These are phyloP conservation scores for Graphilbum ipis-grandicollis DNA, from an alignment of 2,329 filamentous ascomycete genomes.

Conservation along the genomic window DNA sequence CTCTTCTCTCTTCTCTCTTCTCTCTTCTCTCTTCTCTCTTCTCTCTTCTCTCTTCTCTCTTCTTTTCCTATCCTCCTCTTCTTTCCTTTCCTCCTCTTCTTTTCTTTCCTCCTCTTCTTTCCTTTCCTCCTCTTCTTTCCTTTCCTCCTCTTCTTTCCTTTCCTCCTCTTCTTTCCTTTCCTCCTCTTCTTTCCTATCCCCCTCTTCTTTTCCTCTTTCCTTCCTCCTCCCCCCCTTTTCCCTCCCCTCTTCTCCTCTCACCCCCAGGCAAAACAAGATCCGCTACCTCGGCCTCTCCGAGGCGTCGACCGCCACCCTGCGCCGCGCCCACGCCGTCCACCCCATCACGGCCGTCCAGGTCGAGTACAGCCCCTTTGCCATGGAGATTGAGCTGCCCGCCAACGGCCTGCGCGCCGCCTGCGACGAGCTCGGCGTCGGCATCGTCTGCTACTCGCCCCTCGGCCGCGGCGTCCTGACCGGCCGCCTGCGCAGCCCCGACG, in stretches of 20 bases:
- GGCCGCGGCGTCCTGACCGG: constrained; percentile 25
- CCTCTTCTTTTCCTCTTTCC: no score
- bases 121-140: background rate
- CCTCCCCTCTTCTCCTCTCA: background rate
- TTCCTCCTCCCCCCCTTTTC: background rate
- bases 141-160: background rate
- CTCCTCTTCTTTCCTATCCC: no score
- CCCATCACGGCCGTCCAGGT: constrained; percentile 33
- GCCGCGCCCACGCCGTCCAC: constrained; percentile 31
- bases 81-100: no score
- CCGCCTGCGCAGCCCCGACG: constrained; percentile 9
- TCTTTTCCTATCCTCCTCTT: no score
- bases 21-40: background rate
- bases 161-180: background rate
- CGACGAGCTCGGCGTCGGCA: constrained; percentile 25
- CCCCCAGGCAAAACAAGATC: constrained; percentile 30
- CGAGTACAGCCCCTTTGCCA: constrained; percentile 34
- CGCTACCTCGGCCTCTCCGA: constrained; percentile 38
- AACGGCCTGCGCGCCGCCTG: constrained; percentile 23
- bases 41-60: background rate
- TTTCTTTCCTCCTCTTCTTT: background rate
- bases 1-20: background rate
- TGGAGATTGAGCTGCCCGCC: constrained; percentile 38
- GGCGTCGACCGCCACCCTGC: constrained; percentile 28
- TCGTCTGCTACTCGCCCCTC: constrained; percentile 23